Conservation (phyloP, 2,329 filamentous ascomycete species). For the Colletotrichum lindemuthianum region DNA sequence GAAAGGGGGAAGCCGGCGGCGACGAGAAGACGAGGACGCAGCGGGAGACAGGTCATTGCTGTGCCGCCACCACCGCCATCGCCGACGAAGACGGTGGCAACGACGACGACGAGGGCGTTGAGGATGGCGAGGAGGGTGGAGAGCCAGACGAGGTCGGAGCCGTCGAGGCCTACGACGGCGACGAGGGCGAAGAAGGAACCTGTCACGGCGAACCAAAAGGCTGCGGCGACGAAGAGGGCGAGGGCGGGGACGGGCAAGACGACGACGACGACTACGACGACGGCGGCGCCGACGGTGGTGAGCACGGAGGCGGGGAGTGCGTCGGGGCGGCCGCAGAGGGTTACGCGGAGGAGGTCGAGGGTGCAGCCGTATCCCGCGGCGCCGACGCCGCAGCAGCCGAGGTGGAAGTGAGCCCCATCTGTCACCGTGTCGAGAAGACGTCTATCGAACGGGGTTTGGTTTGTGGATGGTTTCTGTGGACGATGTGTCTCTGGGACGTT, state of each 20-base stretch:
- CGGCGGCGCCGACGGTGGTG: not conserved
- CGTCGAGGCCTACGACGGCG: constrained; percentile 4
- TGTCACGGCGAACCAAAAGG: constrained; percentile 1
- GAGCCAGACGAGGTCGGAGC: constrained; percentile 28
- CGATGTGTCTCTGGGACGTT: not conserved
- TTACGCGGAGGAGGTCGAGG: constrained; percentile 18
- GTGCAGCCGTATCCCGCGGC: constrained; percentile 26
- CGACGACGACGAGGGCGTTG: not conserved
- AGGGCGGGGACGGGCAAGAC: constrained; percentile 1
- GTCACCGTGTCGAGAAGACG: not conserved
- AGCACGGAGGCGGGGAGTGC: constrained; percentile 1
- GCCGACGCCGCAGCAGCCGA: constrained; percentile 4
- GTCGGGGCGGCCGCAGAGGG: constrained; percentile 21
- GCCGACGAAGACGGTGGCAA: not conserved
- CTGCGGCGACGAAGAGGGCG: not conserved
- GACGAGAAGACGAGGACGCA: constrained; percentile 8
- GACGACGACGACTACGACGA: not conserved
- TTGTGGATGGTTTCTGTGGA: not conserved
- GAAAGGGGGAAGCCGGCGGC: not conserved
- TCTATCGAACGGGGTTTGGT: not conserved
- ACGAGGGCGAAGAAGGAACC: constrained; percentile 24
- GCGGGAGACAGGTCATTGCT: not conserved
- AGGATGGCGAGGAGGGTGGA: constrained; percentile 25
- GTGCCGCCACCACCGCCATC: not conserved
- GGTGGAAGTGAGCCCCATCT: constrained; percentile 15